Evolutionary conservation across 2,329 filamentous ascomycete species (phyloP).

Genomic region (Fusarium sarcochroum): DNA sequence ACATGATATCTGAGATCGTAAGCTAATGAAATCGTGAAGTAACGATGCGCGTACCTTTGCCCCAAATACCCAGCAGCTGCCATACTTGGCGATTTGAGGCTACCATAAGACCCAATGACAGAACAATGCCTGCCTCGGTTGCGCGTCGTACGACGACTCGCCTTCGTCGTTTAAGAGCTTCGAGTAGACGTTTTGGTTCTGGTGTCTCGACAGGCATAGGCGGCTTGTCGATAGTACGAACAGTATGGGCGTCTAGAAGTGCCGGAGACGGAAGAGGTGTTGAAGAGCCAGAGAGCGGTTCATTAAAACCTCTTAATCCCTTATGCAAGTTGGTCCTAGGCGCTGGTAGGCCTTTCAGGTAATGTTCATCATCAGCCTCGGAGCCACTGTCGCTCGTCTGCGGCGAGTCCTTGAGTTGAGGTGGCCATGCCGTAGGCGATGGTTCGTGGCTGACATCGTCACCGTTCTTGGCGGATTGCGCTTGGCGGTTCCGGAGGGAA

Average conservation of each 20-base stretch:
- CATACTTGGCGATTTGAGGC: slow-evolving; percentile 62
- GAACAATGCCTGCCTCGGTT: slow-evolving; percentile 67
- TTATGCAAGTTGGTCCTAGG: slow-evolving; percentile 81
- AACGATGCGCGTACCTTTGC: slow-evolving; percentile 59
- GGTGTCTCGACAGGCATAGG: slow-evolving; percentile 25
- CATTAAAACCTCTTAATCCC: slow-evolving; percentile 76
- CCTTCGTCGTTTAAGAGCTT: slow-evolving; percentile 59
- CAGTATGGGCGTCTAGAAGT: slow-evolving; percentile 59
- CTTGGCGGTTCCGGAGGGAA: slow-evolving; percentile 42
- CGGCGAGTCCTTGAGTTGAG: slow-evolving; percentile 66
- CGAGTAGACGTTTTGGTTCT: slow-evolving; percentile 42
- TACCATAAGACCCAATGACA: slow-evolving; percentile 64
- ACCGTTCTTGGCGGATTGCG: slow-evolving; percentile 33
- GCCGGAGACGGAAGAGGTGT: slow-evolving; percentile 69
- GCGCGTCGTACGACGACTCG: slow-evolving; percentile 67
- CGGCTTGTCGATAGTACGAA: slow-evolving; percentile 42
- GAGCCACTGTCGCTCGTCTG: slow-evolving; percentile 90
- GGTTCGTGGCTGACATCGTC: slow-evolving; percentile 40
- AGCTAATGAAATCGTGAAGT: neutral
- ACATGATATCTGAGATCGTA: slow-evolving; percentile 59
- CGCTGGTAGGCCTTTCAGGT: slow-evolving; percentile 87
- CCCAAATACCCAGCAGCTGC: slow-evolving; percentile 62
- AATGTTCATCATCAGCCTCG: slow-evolving; percentile 94
- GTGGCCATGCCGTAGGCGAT: slow-evolving; percentile 47
- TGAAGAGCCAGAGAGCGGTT: slow-evolving; percentile 66